Evolutionary conservation across 129 eudicot species (phyloP), one percentile per base, ranked within the genome.

Genomic region (Lactuca sativa): DNA sequence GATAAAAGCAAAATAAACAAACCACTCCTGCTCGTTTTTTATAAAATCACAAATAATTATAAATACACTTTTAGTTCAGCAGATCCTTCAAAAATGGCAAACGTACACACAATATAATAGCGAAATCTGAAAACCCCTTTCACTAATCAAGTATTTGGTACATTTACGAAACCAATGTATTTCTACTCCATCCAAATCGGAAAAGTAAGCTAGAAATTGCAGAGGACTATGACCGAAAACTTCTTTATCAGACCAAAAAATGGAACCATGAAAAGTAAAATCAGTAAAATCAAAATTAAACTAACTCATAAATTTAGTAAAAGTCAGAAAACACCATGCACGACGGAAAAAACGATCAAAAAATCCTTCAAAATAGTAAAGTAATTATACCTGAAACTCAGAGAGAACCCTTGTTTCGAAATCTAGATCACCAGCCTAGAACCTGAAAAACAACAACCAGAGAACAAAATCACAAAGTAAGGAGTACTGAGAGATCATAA

Each of bases 301-400:
- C 38, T 30, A 58, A n/a, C 37, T 30, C 40, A 12, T 4, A 37
- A n/a, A 3, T 33, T 59, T 1, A 30, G 37, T 30, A 58, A 58
- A 58, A 58, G 41, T 40, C 31, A 12, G 7, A 7, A 17, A 54
- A 56, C 58, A 44, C 47, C 69, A 64, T 44, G 52, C 21, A 64
- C 10, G 49, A 47, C 3, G 12, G 3, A 62, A 3, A 11, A 4
- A 44, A 11, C 70, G 4, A 17, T 18, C 38, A 58, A 21, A 6
- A 34, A 55, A 9, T 25, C 32, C 30, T 67, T 51, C 30, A 31
- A 17, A 49, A 34, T n/a, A 14, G 1, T 2, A 3, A 41, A 9
- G 8, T 30, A 43, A 3, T 13, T 43, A 70, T 70, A 70, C 75
- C 75, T 70, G 30, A 43, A 70, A 15, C 43, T 47, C 37, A 47